A percentile compares a stretch with the other conserved stretches of the same genome.
phyloP scores from a whole-genome alignment of 352 stramenopile genomes.

The Pythium apleroticum region DNA sequence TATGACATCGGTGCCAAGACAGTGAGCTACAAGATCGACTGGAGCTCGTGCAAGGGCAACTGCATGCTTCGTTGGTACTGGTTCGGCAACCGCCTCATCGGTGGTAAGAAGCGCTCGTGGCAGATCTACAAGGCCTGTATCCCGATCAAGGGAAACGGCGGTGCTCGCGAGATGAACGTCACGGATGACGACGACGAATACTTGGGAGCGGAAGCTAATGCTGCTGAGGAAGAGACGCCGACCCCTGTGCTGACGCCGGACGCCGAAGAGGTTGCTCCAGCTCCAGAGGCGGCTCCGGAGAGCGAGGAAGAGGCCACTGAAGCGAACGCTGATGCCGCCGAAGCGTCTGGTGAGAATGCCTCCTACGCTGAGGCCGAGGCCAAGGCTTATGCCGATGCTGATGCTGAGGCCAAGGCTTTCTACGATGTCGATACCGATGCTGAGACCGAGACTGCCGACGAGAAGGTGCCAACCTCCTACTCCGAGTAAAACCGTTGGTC shows the following conservation, averaged over 20 bases:
- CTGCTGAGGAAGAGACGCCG: neutral
- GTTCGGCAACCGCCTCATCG: conserved; percentile 28
- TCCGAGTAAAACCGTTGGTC: no score
- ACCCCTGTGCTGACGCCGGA: neutral
- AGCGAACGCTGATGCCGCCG: neutral
- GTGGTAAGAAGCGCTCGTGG: conserved; percentile 44
- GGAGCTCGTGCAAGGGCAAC: conserved; percentile 20
- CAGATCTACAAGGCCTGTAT: conserved; percentile 63
- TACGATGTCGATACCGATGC: no score
- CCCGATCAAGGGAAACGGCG: conserved; percentile 9
- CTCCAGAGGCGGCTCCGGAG: no score
- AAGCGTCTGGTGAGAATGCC: no score
- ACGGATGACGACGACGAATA: neutral
- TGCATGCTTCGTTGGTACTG: conserved; percentile 34
- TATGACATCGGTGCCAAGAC: conserved; percentile 26
- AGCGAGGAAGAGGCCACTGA: neutral
- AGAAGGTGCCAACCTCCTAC: no score
- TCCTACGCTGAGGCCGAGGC: no score
- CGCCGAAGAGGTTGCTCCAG: neutral
- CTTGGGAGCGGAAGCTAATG: neutral
- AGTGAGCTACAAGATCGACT: conserved; percentile 31
- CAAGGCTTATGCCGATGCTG: no score
- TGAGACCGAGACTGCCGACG: no score
- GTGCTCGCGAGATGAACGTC: neutral
- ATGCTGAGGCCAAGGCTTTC: no score